A percentile compares a stretch with the other conserved stretches of the same genome.
These are phyloP conservation scores for Spencermartinsiella ligniputridi DNA, from an alignment of 1,139 yeast genomes.

Conservation along the genomic window DNA sequence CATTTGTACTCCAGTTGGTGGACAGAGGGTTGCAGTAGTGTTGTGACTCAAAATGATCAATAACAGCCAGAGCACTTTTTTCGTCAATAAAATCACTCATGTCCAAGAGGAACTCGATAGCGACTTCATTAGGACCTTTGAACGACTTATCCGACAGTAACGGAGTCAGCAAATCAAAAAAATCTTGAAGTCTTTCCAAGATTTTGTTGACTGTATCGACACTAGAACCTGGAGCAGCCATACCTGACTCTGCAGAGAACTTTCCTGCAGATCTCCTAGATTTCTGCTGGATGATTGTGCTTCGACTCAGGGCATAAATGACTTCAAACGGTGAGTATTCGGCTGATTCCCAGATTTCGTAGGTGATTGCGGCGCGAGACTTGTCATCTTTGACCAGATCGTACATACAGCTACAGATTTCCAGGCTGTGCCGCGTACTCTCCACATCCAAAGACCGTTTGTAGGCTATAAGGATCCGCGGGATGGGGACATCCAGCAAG, in stretches of 20 bases:
- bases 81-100: constrained; percentile 39
- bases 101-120: constrained; percentile 43
- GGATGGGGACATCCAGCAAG: constrained; percentile 24
- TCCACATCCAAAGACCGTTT: constrained; percentile 23
- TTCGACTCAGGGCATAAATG: constrained; percentile 18
- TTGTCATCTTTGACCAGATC: constrained; percentile 22
- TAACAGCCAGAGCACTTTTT: constrained; percentile 39
- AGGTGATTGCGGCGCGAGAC: constrained; percentile 24
- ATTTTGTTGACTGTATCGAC: constrained; percentile 9
- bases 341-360: constrained; percentile 48
- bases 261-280: constrained; percentile 18
- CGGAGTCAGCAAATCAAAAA: constrained; percentile 19
- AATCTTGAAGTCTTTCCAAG: constrained; percentile 15
- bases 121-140: constrained; percentile 43
- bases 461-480: constrained; percentile 25
- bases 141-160: constrained; percentile 25
- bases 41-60: constrained; percentile 47
- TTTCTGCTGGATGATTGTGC: constrained; percentile 29
- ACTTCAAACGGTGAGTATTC: constrained; percentile 42
- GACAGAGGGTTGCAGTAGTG: constrained; percentile 52
- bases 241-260: background rate
- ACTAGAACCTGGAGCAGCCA: background rate
- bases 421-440: constrained; percentile 27
- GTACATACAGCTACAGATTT: constrained; percentile 26
- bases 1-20: constrained; percentile 50